Evolutionary conservation across 2,329 filamentous ascomycete species (phyloP), one percentile per base, ranked within the genome.

Genomic region (Fusarium haematococcum): DNA sequence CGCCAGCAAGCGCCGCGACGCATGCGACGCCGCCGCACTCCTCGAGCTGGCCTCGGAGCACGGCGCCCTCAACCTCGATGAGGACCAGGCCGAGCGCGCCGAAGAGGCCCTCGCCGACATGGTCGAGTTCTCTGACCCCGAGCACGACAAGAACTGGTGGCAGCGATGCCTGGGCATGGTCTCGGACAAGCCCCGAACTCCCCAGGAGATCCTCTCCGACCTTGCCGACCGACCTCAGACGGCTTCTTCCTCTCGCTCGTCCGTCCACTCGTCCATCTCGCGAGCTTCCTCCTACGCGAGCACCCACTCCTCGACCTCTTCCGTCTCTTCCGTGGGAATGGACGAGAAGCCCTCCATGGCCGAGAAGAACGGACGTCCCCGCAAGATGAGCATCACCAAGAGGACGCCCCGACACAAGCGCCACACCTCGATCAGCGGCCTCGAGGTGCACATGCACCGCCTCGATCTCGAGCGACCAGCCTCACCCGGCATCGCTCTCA

Each of bases 321-420:
- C 78, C 45, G 71, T 79, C 63, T 79, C 78, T 0, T 79, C 78
- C 2, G 67, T 68, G 1, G 43, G 62, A 6, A 65, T 68, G n/a
- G 78, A 79, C 23, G 73, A 75, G 7, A 78, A 77, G 73, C 68
- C 69, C 23, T 54, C 66, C 35, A 71, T 67, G 8, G 54, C 68
- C 11, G 76, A 79, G 48, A 77, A 79, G 68, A 76, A 73, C 33
- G 70, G 54, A 0, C 78, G 78, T 4, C 74, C 78, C 14, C 76
- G 78, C 52, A 80, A 80, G 77, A 79, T 80, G 78, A 80, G 78
- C 74, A 52, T 78, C 25, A 79, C 78, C 48, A 70, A 71, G 62
- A 78, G 76, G 63, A 64, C 73, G 6, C 67, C 74, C 14, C 67
- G 76, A 6, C 78, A 80, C 60, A 79, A 75, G 64, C 64, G 77